phyloP scores from a whole-genome alignment of 1,139 yeast genomes.

The Kodamaea ohmeri region DNA sequence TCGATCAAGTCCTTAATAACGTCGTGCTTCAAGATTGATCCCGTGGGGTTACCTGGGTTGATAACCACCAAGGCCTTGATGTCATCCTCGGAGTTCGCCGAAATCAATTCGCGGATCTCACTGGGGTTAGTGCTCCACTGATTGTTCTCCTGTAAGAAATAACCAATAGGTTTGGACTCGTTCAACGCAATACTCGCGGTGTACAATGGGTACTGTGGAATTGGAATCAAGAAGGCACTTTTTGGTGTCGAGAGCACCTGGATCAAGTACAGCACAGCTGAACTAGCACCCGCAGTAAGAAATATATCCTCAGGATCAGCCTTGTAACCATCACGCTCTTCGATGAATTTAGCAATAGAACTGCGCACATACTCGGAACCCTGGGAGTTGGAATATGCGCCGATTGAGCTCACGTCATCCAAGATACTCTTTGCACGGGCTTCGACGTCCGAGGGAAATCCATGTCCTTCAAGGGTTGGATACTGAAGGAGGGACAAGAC shows the following conservation, averaged over 20 bases:
- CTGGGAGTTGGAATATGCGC: slow-evolving; percentile 93
- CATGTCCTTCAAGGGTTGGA: slow-evolving; percentile 48
- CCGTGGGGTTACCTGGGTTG: slow-evolving; percentile 98
- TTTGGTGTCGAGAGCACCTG: slow-evolving; percentile 62
- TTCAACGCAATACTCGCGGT: slow-evolving; percentile 87
- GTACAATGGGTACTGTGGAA: slow-evolving; percentile 95
- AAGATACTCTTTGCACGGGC: slow-evolving; percentile 65
- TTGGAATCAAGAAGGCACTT: slow-evolving; percentile 89
- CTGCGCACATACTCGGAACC: slow-evolving; percentile 73
- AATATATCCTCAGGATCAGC: slow-evolving; percentile 72
- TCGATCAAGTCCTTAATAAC: slow-evolving; percentile 69
- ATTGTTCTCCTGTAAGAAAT: slow-evolving; percentile 73
- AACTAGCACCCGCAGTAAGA: slow-evolving; percentile 90
- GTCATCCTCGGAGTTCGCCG: slow-evolving; percentile 48
- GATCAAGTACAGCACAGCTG: slow-evolving; percentile 77
- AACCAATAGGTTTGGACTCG: slow-evolving; percentile 82
- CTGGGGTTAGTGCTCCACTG: slow-evolving; percentile 81
- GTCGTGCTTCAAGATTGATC: slow-evolving; percentile 65
- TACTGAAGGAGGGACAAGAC: slow-evolving; percentile 82
- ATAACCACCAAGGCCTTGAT: slow-evolving; percentile 86
- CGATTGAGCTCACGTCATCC: slow-evolving; percentile 71
- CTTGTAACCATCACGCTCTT: slow-evolving; percentile 61
- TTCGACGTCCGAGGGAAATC: slow-evolving; percentile 69
- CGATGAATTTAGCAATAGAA: slow-evolving; percentile 77
- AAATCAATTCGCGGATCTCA: slow-evolving; percentile 58